Conservation (phyloP, 352 stramenopile species). For the Blastocystis sp. region DNA sequence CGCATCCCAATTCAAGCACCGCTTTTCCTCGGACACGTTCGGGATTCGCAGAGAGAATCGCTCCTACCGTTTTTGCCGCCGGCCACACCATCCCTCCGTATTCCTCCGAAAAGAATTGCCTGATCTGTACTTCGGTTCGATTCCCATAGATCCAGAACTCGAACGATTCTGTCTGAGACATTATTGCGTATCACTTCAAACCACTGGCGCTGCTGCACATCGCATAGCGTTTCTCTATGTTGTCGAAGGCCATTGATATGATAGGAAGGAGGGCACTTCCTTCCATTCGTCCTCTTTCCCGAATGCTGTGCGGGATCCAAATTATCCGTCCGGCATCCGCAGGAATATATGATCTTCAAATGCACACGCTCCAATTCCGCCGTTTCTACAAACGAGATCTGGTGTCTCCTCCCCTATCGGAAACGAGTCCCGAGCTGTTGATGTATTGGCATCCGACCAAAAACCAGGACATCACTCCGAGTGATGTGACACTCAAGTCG, state of each 20-base stretch:
- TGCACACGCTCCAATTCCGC: no score
- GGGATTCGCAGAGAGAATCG: neutral
- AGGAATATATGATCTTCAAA: no score
- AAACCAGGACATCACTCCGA: neutral
- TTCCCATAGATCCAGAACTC: neutral
- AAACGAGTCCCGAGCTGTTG: slow-evolving; percentile 39
- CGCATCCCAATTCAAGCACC: slow-evolving; percentile 40
- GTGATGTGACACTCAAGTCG: slow-evolving; percentile 36
- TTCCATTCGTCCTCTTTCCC: no score
- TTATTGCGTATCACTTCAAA: no score
- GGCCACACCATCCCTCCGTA: neutral
- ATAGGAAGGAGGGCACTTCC: no score
- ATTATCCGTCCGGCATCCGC: no score
- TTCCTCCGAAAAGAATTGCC: neutral
- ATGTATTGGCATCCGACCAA: slow-evolving; percentile 56
- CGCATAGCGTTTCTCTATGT: no score
- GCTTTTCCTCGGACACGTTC: neutral
- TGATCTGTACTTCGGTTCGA: neutral
- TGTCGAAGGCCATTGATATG: no score
- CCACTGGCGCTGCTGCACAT: no score
- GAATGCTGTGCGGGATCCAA: no score
- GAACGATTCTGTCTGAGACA: no score
- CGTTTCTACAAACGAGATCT: neutral
- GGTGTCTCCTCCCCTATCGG: neutral
- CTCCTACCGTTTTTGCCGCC: neutral